Evolutionary conservation across 2,329 filamentous ascomycete species (phyloP).

Genomic region (Dactylella cylindrospora): DNA sequence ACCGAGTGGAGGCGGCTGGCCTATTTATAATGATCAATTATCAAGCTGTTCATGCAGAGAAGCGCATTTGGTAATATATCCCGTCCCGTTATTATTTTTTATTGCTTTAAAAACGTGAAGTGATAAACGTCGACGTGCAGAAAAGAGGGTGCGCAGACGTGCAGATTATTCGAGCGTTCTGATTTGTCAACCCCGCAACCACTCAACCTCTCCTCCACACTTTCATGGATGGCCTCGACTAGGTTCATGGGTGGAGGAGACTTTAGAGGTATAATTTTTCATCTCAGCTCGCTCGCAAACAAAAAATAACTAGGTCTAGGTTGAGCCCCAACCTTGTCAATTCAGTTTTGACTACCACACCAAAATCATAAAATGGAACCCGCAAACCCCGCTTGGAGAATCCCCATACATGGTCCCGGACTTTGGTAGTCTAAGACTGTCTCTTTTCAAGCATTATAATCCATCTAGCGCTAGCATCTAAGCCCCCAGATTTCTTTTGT

Average conservation of each 20-base stretch:
- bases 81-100: too few relatives aligned
- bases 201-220: slow-evolving; percentile 17
- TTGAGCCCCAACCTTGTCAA: slow-evolving; percentile 20
- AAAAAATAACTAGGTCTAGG: slow-evolving; percentile 18
- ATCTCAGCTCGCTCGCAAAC: too few relatives aligned
- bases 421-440: too few relatives aligned
- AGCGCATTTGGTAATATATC: slow-evolving; percentile 25
- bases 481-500: slow-evolving; percentile 21
- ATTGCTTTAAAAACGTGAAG: slow-evolving; percentile 28
- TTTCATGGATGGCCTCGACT: slow-evolving; percentile 2
- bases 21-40: slow-evolving; percentile 43
- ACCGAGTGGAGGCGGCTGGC: slow-evolving; percentile 31
- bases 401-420: slow-evolving; percentile 5
- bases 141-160: too few relatives aligned
- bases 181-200: slow-evolving; percentile 33
- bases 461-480: slow-evolving; percentile 1
- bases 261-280: too few relatives aligned
- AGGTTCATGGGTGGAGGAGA: slow-evolving; percentile 16
- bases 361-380: too few relatives aligned
- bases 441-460: slow-evolving; percentile 7
- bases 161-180: slow-evolving; percentile 10
- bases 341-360: slow-evolving; percentile 39
- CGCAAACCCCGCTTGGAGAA: slow-evolving; percentile 10
- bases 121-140: slow-evolving; percentile 25
- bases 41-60: slow-evolving; percentile 8